Percentiles rank a stretch among this genome's conserved stretches.
Conservation (phyloP, 768 basidiomycete species). For the Phaffia australis region DNA sequence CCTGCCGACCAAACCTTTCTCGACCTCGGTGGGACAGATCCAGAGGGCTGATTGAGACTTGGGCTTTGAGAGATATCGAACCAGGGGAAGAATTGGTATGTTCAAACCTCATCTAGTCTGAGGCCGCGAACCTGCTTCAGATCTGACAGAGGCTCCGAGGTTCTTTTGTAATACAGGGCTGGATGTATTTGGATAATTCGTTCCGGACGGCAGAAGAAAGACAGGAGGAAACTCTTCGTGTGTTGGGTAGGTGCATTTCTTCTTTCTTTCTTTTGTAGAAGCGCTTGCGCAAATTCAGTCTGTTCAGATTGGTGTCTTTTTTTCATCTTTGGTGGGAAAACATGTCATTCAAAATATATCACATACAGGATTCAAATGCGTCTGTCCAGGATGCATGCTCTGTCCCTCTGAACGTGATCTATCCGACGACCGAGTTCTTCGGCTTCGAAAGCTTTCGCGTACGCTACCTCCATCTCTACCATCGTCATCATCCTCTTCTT, state of each 20-base stretch:
- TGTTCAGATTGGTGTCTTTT: too few relatives aligned
- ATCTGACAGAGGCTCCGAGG: too few relatives aligned
- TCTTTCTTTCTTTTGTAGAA: not conserved
- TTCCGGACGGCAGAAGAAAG: conserved; percentile 9
- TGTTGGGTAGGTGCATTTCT: conserved; percentile 6
- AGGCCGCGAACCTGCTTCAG: too few relatives aligned
- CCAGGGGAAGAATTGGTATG: conserved; percentile 18
- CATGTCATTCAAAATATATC: not conserved
- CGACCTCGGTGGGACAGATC: conserved; percentile 18
- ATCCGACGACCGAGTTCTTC: conserved; percentile 16
- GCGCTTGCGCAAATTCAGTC: not conserved
- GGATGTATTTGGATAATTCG: conserved; percentile 24
- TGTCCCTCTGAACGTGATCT: not conserved
- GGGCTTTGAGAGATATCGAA: conserved; percentile 16
- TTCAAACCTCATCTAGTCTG: too few relatives aligned
- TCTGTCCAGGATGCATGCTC: conserved; percentile 11
- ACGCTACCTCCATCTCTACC: not conserved
- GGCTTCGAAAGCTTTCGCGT: not conserved
- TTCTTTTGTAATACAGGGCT: not conserved
- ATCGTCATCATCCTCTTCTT: not conserved
- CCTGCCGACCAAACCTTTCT: conserved; percentile 18
- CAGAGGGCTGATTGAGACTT: conserved; percentile 8
- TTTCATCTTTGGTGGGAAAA: not conserved
- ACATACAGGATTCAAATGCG: conserved; percentile 16
- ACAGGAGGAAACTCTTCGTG: conserved; percentile 12